Percentiles rank a stretch among this genome's conserved stretches.
Conservation (phyloP, 371 early-diverging fungal genomes). For the Rozella allomycis region DNA sequence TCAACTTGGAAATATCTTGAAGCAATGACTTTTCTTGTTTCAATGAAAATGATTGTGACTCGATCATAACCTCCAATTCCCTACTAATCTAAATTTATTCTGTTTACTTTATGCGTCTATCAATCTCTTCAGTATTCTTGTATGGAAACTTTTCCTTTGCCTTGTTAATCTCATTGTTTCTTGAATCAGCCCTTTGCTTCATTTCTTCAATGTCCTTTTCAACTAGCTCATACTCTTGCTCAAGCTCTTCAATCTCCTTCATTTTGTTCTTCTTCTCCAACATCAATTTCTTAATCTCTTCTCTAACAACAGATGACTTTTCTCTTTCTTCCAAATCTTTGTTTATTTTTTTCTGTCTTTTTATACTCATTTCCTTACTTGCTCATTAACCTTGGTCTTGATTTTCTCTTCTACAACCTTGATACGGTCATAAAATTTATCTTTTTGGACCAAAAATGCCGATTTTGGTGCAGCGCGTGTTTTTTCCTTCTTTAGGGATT, state of each 20-base stretch:
- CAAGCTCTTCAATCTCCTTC: slow-evolving; percentile 2
- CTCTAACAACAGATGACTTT: not conserved
- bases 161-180: slow-evolving; percentile 43
- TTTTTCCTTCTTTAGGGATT: too few species aligned
- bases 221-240: too few species aligned
- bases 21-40: too few species aligned
- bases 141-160: slow-evolving; percentile 51
- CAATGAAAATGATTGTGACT: too few species aligned
- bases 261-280: not conserved
- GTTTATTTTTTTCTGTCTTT: not conserved
- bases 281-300: not conserved
- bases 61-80: too few species aligned
- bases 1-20: too few species aligned
- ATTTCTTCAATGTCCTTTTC: too few species aligned
- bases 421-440: slow-evolving; percentile 41
- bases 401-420: slow-evolving; percentile 39
- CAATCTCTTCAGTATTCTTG: slow-evolving; percentile 53
- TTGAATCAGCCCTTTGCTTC: too few species aligned
- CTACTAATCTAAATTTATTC: too few species aligned
- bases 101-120: slow-evolving; percentile 45
- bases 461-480: too few species aligned
- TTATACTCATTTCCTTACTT: not conserved
- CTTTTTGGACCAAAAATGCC: too few species aligned
- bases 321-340: slow-evolving; percentile 4
- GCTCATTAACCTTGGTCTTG: slow-evolving; percentile 40